These are phyloP conservation scores for Filobasidium floriforme DNA, from an alignment of 768 basidiomycete genomes.

Conservation along the genomic window DNA sequence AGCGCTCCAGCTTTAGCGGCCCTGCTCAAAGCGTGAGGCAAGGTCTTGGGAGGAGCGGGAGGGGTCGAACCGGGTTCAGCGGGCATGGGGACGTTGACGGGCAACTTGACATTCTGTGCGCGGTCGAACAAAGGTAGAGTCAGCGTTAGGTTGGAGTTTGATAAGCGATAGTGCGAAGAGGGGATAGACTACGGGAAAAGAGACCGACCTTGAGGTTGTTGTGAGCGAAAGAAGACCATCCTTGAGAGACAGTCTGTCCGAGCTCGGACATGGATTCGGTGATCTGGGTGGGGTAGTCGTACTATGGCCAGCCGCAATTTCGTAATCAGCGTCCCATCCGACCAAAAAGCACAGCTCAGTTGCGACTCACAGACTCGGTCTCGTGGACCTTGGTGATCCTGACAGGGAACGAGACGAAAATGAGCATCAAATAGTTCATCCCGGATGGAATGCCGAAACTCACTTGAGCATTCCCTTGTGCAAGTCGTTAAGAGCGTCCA, in stretches of 20 bases:
- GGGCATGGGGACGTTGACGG: constrained; percentile 56
- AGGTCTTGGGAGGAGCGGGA: constrained; percentile 76
- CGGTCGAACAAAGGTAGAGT: too few species aligned
- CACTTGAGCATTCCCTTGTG: constrained; percentile 73
- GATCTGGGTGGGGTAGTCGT: constrained; percentile 65
- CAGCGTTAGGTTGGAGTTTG: neutral
- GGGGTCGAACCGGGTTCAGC: constrained; percentile 49
- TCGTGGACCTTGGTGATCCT: constrained; percentile 87
- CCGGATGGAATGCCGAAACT: constrained; percentile 30
- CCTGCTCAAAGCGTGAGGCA: constrained; percentile 86
- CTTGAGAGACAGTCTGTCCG: constrained; percentile 35
- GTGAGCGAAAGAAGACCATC: constrained; percentile 43
- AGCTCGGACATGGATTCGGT: constrained; percentile 41
- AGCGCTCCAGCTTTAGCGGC: constrained; percentile 60
- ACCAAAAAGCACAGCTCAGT: neutral
- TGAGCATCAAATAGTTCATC: neutral
- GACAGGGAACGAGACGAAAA: neutral
- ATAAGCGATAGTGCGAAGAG: constrained; percentile 5
- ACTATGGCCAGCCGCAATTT: constrained; percentile 53
- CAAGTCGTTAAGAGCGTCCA: constrained; percentile 77
- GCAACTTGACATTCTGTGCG: constrained; percentile 64
- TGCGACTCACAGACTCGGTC: constrained; percentile 53
- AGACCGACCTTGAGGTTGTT: constrained; percentile 45
- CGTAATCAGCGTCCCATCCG: constrained; percentile 36
- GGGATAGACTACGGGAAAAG: neutral